These are phyloP conservation scores for Jimgerdemannia flammicorona DNA, from an alignment of 192 early-diverging fungal genomes.

Conservation along the genomic window DNA sequence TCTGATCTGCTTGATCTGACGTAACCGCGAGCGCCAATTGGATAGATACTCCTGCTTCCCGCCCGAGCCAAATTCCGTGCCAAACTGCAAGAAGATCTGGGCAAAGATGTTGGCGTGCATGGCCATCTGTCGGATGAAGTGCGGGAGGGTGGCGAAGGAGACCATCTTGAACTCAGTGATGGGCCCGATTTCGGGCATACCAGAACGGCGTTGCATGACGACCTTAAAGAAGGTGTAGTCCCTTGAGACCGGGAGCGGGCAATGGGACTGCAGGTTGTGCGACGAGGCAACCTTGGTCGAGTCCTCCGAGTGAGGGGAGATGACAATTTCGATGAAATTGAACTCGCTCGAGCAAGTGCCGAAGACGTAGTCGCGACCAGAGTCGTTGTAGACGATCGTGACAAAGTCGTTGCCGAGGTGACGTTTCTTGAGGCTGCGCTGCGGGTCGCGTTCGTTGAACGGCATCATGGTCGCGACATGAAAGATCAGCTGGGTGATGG, in stretches of 20 bases:
- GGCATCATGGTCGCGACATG: conserved; percentile 97
- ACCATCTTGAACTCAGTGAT: conserved; percentile 81
- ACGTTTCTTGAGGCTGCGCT: conserved; percentile 83
- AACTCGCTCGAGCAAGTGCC: conserved; percentile 93
- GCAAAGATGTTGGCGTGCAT: conserved; percentile 89
- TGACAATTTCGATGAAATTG: conserved; percentile 93
- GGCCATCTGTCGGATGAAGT: conserved; percentile 80
- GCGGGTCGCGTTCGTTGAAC: conserved; percentile 68
- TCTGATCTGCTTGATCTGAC: conserved; percentile 84
- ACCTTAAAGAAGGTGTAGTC: conserved; percentile 47
- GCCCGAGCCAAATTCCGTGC: conserved; percentile 32
- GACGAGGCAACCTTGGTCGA: conserved; percentile 16
- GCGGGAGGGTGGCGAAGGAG: conserved; percentile 67
- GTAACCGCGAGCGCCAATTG: conserved; percentile 85
- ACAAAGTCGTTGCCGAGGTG: conserved; percentile 99
- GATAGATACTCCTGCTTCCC: conserved; percentile 74
- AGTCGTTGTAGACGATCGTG: conserved; percentile 91
- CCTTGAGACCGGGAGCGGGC: background rate
- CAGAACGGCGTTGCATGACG: conserved; percentile 61
- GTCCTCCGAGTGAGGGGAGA: conserved; percentile 63
- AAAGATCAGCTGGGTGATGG: conserved; percentile 86
- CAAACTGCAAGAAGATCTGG: conserved; percentile 72
- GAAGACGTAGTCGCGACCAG: conserved; percentile 75
- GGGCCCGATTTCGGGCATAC: conserved; percentile 83
- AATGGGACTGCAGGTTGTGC: conserved; percentile 7